Percentiles rank a stretch among this genome's conserved stretches.
Evolutionary conservation across 2,329 filamentous ascomycete genomes (phyloP).

Genomic region (Blastomyces parvus): DNA sequence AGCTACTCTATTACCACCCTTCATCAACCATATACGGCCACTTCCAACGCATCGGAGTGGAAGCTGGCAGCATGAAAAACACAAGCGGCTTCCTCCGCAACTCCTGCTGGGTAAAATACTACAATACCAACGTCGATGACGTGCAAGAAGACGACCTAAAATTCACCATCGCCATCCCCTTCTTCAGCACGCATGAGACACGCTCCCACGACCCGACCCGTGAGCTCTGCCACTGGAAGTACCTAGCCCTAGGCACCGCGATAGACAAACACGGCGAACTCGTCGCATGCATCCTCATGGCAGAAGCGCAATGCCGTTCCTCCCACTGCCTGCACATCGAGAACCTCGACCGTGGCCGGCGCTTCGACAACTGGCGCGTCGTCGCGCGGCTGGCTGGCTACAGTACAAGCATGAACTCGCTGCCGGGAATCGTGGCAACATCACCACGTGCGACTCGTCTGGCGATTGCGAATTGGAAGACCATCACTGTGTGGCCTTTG

Average conservation of each 20-base stretch:
- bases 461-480: slow-evolving; percentile 36
- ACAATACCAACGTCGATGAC: neutral
- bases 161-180: slow-evolving; percentile 33
- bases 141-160: slow-evolving; percentile 19
- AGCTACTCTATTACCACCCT: slow-evolving; percentile 30
- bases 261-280: slow-evolving; percentile 25
- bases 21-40: slow-evolving; percentile 27
- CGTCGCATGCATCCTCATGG: slow-evolving; percentile 31
- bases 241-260: slow-evolving; percentile 33
- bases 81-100: slow-evolving; percentile 17
- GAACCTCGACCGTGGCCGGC: slow-evolving; percentile 34
- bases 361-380: slow-evolving; percentile 29
- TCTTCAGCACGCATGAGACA: slow-evolving; percentile 30
- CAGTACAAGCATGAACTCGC: slow-evolving; percentile 25
- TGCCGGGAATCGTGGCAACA: slow-evolving; percentile 31
- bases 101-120: slow-evolving; percentile 4
- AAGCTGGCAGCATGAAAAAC: slow-evolving; percentile 6
- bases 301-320: slow-evolving; percentile 23
- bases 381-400: slow-evolving; percentile 32
- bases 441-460: slow-evolving; percentile 31
- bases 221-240: slow-evolving; percentile 29
- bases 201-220: slow-evolving; percentile 9
- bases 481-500: slow-evolving; percentile 33
- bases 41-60: slow-evolving; percentile 25
- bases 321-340: slow-evolving; percentile 26